Conservation (phyloP, 2,329 filamentous ascomycete genomes). For the Fusarium pseudocircinatum region DNA sequence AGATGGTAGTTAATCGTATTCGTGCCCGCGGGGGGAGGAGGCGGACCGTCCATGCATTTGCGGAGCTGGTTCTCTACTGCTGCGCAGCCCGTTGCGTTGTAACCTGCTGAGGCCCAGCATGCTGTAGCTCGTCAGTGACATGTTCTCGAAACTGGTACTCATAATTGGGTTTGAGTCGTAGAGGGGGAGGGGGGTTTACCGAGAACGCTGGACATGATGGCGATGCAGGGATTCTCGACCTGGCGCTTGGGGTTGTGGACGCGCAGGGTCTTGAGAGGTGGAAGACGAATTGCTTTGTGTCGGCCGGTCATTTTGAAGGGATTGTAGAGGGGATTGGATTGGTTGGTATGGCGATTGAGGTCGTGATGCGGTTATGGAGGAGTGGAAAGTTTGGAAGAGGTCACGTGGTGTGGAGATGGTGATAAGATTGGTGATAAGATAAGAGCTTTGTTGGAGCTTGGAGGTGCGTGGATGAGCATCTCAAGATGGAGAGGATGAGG, state of each 20-base stretch:
- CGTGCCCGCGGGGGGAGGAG: constrained; percentile 57
- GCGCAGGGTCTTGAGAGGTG: constrained; percentile 64
- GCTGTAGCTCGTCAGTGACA: constrained; percentile 57
- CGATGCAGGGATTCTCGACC: constrained; percentile 62
- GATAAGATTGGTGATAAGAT: constrained; percentile 15
- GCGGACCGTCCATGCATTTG: constrained; percentile 82
- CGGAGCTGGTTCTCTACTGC: constrained; percentile 69
- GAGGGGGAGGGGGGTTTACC: constrained; percentile 48
- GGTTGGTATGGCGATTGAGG: neutral
- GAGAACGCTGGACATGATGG: constrained; percentile 67
- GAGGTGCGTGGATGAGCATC: neutral
- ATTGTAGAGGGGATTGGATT: neutral
- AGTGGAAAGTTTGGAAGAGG: constrained; percentile 36
- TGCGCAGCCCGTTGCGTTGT: constrained; percentile 68
- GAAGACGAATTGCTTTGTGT: constrained; percentile 65
- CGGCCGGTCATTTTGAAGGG: constrained; percentile 53
- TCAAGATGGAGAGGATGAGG: neutral
- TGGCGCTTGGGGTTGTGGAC: constrained; percentile 63
- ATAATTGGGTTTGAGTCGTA: neutral
- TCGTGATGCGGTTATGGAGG: constrained; percentile 18
- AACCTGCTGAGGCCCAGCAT: constrained; percentile 85
- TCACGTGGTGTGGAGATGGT: constrained; percentile 33
- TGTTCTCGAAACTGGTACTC: neutral
- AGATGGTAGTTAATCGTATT: constrained; percentile 96
- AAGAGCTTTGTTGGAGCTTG: neutral